A percentile compares a stretch with the other conserved stretches of the same genome.
Conservation (phyloP, 176 grass and related monocot species). For the Bolboschoenus planiculmis region DNA sequence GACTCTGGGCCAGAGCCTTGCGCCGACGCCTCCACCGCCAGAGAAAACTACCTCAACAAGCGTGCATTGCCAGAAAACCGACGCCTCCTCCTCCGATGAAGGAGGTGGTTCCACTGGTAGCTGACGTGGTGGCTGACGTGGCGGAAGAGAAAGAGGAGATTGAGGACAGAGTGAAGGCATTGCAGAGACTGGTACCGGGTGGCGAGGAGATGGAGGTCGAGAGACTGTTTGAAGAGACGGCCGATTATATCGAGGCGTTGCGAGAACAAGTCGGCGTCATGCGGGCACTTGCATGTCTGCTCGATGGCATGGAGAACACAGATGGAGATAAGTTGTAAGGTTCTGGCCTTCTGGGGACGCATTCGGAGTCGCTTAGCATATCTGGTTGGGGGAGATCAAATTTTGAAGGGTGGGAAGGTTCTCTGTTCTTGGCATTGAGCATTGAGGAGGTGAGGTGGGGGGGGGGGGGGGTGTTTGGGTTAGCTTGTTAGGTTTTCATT, state of each 20-base stretch:
- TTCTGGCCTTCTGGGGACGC: neutral
- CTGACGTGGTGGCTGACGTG: neutral
- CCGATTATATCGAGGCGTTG: constrained; percentile 68
- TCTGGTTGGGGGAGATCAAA: neutral
- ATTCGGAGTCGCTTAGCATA: neutral
- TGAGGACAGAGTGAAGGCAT: constrained; percentile 40
- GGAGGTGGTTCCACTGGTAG: neutral
- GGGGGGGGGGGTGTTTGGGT: neutral
- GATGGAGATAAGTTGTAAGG: constrained; percentile 8
- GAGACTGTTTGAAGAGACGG: constrained; percentile 67
- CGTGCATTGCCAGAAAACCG: neutral
- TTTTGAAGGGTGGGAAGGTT: neutral
- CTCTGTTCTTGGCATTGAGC: neutral
- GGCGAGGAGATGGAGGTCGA: constrained; percentile 54
- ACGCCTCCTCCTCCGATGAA: neutral
- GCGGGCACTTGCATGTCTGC: constrained; percentile 53
- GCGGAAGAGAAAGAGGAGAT: constrained; percentile 27
- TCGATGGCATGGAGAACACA: constrained; percentile 36
- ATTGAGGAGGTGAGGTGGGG: neutral
- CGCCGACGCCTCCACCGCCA: constrained; percentile 15
- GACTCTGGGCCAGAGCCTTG: constrained; percentile 50
- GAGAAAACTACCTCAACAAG: neutral
- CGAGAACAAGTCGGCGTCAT: constrained; percentile 63
- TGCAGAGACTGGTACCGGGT: constrained; percentile 65
- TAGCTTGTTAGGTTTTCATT: neutral